Base-by-base conservation (phyloP, 768 basidiomycete species). In the Fomitopsis serialis region DNA sequence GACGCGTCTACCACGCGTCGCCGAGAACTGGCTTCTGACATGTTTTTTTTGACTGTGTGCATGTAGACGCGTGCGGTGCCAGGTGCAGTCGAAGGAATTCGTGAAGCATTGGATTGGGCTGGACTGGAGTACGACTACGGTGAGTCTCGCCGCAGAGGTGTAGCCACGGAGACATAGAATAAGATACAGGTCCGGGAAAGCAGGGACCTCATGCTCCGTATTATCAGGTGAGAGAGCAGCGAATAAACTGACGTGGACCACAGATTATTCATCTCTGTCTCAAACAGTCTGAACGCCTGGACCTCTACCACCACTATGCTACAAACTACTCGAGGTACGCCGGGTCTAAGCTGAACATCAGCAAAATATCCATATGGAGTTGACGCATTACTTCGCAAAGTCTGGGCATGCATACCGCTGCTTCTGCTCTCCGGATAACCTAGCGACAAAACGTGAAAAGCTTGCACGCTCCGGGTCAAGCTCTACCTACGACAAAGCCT, bases 101-200 rank as follows among this genome's bases (percentile, higher is more conserved):
- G 82, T 50, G 74, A 74, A 17, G 85, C 87, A 3, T 69, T 99
- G 52, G 79, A 82, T 15, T 98, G 97, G 97, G 91, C 95, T 48
- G 92, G 92, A 8, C 70, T 99, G 22, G 77, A 90, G 8, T 96
- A 90, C 67, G 96, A 98, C 66, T 87, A 87, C 72, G 97, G 96
- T 92, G 51, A 45, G 78, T 66, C 25, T 42, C 42, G 40, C 50
- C 37, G 2, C 21, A 24, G 19, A 24, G 47, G 21, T 7, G 23
- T 45, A 7, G 37, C 19, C 15, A 15, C 37, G 2, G 10, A 2
- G n/a, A 22, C 12, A 19, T 17, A 22, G 15, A 17, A 36, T 37
- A 17, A 23, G 13, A 13, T 13, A 17, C 58, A 96, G 92, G 93
- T 50, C 93, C 94, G 1, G 88, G 82, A 24, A 77, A 75, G 53